Evolutionary conservation across 2,329 filamentous ascomycete species (phyloP).

Genomic region (Penicillium frequentans): DNA sequence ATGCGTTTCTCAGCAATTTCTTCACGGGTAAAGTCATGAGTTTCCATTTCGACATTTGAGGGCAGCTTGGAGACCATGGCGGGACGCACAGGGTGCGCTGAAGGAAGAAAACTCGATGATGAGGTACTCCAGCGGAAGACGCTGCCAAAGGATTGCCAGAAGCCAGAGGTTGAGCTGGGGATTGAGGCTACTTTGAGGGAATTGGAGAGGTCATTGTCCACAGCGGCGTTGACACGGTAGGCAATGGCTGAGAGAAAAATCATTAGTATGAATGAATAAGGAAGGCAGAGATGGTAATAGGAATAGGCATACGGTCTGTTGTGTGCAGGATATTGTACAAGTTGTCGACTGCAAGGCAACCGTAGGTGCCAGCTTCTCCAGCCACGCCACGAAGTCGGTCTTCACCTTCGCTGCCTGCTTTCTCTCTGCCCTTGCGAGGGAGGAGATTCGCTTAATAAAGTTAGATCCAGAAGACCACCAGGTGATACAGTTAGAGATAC

Average conservation of each 20-base stretch:
- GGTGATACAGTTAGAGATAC: conserved; percentile 19
- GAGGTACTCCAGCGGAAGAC: conserved; percentile 59
- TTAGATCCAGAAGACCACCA: neutral
- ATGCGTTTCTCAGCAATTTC: conserved; percentile 90
- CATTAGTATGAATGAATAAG: neutral
- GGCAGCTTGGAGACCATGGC: conserved; percentile 60
- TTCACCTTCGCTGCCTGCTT: conserved; percentile 69
- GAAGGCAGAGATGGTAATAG: too few species aligned
- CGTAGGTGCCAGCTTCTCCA: conserved; percentile 78
- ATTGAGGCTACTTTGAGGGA: conserved; percentile 76
- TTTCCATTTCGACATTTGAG: conserved; percentile 84
- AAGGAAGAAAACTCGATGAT: conserved; percentile 52
- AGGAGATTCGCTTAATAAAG: conserved; percentile 57
- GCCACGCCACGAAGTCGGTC: conserved; percentile 65
- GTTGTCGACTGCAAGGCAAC: conserved; percentile 91
- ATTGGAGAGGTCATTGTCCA: conserved; percentile 77
- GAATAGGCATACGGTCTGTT: conserved; percentile 56
- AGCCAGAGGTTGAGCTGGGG: conserved; percentile 67
- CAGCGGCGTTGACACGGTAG: conserved; percentile 86
- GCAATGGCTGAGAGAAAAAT: conserved; percentile 62
- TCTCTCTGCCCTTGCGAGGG: conserved; percentile 73
- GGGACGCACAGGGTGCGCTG: conserved; percentile 65
- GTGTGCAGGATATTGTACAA: conserved; percentile 88
- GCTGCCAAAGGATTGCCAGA: conserved; percentile 65
- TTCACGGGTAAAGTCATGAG: conserved; percentile 90